Evolutionary conservation across 2,329 filamentous ascomycete genomes (phyloP).

Genomic region (Arthrinium puccinioides): DNA sequence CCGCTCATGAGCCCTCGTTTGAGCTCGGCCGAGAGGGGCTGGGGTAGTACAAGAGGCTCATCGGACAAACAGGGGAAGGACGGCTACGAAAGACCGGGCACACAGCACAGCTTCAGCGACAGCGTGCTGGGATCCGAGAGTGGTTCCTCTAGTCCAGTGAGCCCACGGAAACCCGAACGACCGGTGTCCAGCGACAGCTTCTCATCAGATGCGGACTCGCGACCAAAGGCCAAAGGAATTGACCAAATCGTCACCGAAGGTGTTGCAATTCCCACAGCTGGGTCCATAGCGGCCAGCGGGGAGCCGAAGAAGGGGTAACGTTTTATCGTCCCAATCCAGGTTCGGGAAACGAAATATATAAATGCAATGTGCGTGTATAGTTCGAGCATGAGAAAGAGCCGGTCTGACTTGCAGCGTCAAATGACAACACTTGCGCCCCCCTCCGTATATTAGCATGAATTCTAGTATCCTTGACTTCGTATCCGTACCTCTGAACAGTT

Average conservation of each 20-base stretch:
- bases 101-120: conserved; percentile 36
- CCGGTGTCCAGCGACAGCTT: neutral
- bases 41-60: conserved; percentile 10
- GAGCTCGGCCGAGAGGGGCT: conserved; percentile 25
- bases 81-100: conserved; percentile 22
- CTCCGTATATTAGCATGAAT: too few species aligned
- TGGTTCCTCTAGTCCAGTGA: conserved; percentile 15
- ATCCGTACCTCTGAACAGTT: too few species aligned
- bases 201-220: conserved; percentile 6
- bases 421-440: too few species aligned
- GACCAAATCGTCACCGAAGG: conserved; percentile 4
- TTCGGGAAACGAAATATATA: too few species aligned
- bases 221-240: conserved; percentile 2
- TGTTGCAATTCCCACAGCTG: neutral
- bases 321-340: too few species aligned
- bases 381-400: too few species aligned
- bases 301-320: neutral
- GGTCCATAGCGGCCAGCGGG: neutral
- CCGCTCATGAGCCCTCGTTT: conserved; percentile 24
- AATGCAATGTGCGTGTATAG: too few species aligned
- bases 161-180: conserved; percentile 11
- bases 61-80: conserved; percentile 14
- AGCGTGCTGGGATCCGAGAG: conserved; percentile 28
- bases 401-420: too few species aligned
- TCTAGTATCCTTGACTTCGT: too few species aligned